Conservation (phyloP, 2,329 filamentous ascomycete species). For the Claviceps quebecensis region DNA sequence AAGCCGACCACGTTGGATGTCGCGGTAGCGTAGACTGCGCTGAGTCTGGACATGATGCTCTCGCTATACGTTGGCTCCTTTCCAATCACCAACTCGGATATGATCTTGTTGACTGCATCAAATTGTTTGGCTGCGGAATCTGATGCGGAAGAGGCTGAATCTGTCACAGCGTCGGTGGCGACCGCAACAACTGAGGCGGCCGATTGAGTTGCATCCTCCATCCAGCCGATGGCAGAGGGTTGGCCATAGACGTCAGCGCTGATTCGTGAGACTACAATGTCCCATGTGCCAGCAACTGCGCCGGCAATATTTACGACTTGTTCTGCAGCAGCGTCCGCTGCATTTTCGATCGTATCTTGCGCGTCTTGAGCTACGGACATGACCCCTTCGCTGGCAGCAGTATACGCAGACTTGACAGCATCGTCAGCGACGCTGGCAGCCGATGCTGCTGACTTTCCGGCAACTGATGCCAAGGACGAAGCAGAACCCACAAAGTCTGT, state of each 20-base stretch:
- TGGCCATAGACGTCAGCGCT: conserved; percentile 58
- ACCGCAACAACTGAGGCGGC: conserved; percentile 46
- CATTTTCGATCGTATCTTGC: conserved; percentile 24
- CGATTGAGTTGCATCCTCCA: conserved; percentile 28
- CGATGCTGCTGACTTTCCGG: conserved; percentile 30
- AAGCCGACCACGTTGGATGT: conserved; percentile 37
- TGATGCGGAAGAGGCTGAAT: conserved; percentile 38
- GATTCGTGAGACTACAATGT: conserved; percentile 40
- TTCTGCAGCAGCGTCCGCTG: conserved; percentile 31
- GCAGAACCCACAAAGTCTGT: conserved; percentile 35
- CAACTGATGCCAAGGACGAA: conserved; percentile 36
- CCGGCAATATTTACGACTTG: conserved; percentile 22
- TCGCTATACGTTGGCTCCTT: conserved; percentile 73
- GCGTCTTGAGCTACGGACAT: conserved; percentile 24
- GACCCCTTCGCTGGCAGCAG: conserved; percentile 28
- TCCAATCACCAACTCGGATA: conserved; percentile 63
- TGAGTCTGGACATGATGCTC: conserved; percentile 59
- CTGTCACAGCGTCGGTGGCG: conserved; percentile 33
- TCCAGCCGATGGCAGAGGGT: conserved; percentile 44
- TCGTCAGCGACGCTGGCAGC: conserved; percentile 33
- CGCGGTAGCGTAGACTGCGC: conserved; percentile 57
- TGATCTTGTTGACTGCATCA: conserved; percentile 52
- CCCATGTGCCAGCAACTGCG: conserved; percentile 26
- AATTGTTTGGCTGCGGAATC: conserved; percentile 50
- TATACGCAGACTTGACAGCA: conserved; percentile 36